A percentile compares a stretch with the other conserved stretches of the same genome.
These are phyloP conservation scores for Angophora floribunda DNA, from an alignment of 345 rosid species.

Conservation along the genomic window DNA sequence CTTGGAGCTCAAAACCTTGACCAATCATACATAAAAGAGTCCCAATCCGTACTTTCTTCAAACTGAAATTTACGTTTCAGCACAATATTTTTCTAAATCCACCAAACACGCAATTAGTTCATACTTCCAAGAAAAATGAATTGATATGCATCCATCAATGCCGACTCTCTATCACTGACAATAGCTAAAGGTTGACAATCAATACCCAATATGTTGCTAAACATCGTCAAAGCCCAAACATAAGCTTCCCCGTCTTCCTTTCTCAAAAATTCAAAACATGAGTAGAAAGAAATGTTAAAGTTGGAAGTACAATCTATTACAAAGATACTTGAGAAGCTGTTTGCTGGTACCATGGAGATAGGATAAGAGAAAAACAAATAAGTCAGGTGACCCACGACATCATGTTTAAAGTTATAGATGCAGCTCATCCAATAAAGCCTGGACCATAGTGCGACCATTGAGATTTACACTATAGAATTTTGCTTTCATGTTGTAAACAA, in stretches of 20 bases:
- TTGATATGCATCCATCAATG: neutral
- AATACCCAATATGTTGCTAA: neutral
- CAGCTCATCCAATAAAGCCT: neutral
- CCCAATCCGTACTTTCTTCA: neutral
- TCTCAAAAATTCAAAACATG: too few relatives aligned
- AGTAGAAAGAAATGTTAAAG: neutral
- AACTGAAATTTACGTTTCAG: neutral
- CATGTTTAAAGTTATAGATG: neutral
- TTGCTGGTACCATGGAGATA: neutral
- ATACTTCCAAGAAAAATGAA: neutral
- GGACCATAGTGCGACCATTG: neutral
- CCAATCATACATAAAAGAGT: neutral
- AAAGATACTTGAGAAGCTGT: neutral
- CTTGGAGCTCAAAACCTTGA: neutral
- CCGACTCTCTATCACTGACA: neutral
- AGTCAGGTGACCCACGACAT: neutral
- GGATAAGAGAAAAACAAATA: neutral
- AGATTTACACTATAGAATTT: neutral
- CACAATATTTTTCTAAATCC: neutral
- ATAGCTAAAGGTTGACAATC: neutral
- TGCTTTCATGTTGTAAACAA: neutral
- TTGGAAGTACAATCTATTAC: neutral
- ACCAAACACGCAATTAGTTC: neutral
- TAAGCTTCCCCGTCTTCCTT: neutral
- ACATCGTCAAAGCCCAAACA: neutral